Percentiles rank a stretch among this genome's conserved stretches.
Evolutionary conservation across 1,284 basidiomycete genomes (phyloP).

Genomic region (Cutaneotrichosporon sp.): DNA sequence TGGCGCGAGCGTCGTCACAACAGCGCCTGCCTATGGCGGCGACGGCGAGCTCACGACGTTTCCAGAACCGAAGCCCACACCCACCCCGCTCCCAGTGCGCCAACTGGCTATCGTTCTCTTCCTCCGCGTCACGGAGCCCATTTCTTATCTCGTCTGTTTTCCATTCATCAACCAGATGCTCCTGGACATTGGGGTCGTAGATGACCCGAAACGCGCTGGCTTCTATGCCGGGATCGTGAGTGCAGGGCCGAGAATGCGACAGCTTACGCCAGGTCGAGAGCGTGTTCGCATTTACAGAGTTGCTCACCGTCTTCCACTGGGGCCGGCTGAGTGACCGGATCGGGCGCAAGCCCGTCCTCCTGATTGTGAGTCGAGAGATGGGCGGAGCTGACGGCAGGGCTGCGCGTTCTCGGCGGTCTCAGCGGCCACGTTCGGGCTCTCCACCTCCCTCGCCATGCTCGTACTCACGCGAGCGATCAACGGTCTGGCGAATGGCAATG

Average conservation of each 20-base stretch:
- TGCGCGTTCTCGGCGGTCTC: constrained; percentile 31
- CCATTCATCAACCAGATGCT: constrained; percentile 42
- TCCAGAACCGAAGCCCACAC: not conserved
- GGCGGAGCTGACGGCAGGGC: constrained; percentile 19
- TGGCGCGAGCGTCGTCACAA: no score
- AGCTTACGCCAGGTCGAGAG: constrained; percentile 29
- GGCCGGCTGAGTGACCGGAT: constrained; percentile 31
- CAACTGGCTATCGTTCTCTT: constrained; percentile 35
- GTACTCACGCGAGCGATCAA: constrained; percentile 30
- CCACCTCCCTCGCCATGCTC: constrained; percentile 26
- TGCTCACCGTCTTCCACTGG: constrained; percentile 41
- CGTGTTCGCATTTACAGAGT: constrained; percentile 34
- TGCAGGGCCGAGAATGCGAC: not conserved
- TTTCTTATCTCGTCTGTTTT: constrained; percentile 30
- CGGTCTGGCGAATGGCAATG: constrained; percentile 38
- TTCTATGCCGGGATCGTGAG: constrained; percentile 29
- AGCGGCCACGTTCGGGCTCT: constrained; percentile 33
- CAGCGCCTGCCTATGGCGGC: no score
- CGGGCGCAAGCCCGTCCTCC: constrained; percentile 36
- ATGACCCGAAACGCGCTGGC: constrained; percentile 31
- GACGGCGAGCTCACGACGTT: no score
- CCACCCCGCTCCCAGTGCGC: constrained; percentile 33
- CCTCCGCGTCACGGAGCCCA: constrained; percentile 36
- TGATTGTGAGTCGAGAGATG: constrained; percentile 23
- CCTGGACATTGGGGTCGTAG: constrained; percentile 30